Evolutionary conservation across 108 stramenopile genomes (phyloP).

Genomic region (Nannochloropsis salina): DNA sequence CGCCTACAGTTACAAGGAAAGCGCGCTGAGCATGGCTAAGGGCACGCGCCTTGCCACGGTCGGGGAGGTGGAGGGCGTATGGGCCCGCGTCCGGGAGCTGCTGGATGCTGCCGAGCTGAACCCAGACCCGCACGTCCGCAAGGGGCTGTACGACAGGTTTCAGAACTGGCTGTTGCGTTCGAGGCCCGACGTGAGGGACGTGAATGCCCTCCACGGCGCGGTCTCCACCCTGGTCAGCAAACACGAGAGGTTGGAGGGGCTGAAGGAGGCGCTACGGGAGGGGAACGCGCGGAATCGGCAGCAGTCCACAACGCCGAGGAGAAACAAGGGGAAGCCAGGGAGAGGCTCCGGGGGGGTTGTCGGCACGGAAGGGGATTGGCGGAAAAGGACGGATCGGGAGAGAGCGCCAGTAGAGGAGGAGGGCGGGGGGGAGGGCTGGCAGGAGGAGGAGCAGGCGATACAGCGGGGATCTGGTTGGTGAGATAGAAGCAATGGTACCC

Average conservation of each 20-base stretch:
- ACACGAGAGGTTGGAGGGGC: conserved; percentile 14
- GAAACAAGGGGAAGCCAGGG: not conserved
- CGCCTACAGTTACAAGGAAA: not conserved
- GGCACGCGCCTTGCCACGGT: not conserved
- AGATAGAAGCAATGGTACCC: not conserved
- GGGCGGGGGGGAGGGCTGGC: not conserved
- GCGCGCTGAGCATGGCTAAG: not conserved
- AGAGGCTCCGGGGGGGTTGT: not conserved
- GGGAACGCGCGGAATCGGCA: not conserved
- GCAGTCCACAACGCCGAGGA: not conserved
- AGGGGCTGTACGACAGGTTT: conserved; percentile 2
- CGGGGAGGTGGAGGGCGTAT: not conserved
- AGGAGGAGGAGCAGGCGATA: not conserved
- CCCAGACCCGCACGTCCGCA: not conserved
- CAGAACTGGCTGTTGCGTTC: not conserved
- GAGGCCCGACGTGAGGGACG: not conserved
- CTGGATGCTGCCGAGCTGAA: not conserved
- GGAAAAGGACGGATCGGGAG: not conserved
- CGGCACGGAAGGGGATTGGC: not conserved
- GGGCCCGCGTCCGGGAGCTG: not conserved
- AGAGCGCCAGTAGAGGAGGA: not conserved
- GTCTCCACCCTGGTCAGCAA: not conserved
- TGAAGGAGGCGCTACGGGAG: not conserved
- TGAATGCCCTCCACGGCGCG: not conserved
- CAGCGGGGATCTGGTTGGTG: not conserved